These are phyloP conservation scores for Scheffersomyces insectosa DNA, from an alignment of 1,139 yeast genomes.

Conservation along the genomic window DNA sequence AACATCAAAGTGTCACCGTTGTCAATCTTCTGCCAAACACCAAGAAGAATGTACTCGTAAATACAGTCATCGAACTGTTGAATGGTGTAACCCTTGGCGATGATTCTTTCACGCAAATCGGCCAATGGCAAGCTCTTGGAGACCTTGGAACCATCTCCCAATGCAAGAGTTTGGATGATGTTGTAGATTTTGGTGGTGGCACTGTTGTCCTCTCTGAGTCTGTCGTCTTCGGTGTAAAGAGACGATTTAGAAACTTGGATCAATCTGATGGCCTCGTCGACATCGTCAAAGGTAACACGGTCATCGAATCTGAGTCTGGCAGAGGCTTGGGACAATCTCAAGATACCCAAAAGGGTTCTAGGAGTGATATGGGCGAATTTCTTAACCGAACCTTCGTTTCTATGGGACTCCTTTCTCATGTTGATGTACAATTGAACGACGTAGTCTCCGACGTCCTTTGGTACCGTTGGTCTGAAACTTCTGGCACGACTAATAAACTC, in stretches of 20 bases:
- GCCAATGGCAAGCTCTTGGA: slow-evolving; percentile 53
- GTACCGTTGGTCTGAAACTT: slow-evolving; percentile 80
- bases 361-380: slow-evolving; percentile 94
- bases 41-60: slow-evolving; percentile 67
- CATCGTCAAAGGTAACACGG: slow-evolving; percentile 73
- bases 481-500: slow-evolving; percentile 89
- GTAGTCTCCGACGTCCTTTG: slow-evolving; percentile 84
- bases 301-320: slow-evolving; percentile 86
- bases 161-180: slow-evolving; percentile 55
- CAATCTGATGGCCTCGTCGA: slow-evolving; percentile 92
- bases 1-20: slow-evolving; percentile 59
- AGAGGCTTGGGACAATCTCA: slow-evolving; percentile 91
- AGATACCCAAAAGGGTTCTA: slow-evolving; percentile 86
- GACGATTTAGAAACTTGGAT: slow-evolving; percentile 85
- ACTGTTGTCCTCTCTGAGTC: slow-evolving; percentile 52
- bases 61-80: slow-evolving; percentile 77
- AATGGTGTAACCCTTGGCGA: slow-evolving; percentile 83
- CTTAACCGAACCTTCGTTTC: slow-evolving; percentile 72
- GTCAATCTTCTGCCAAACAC: slow-evolving; percentile 76
- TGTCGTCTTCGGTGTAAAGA: slow-evolving; percentile 56
- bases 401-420: slow-evolving; percentile 87
- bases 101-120: slow-evolving; percentile 64
- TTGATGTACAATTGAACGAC: slow-evolving; percentile 86
- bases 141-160: slow-evolving; percentile 43
- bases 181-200: slow-evolving; percentile 61